phyloP scores from a whole-genome alignment of 495 filamentous ascomycete species.

The Aspergillus egyptiacus region DNA sequence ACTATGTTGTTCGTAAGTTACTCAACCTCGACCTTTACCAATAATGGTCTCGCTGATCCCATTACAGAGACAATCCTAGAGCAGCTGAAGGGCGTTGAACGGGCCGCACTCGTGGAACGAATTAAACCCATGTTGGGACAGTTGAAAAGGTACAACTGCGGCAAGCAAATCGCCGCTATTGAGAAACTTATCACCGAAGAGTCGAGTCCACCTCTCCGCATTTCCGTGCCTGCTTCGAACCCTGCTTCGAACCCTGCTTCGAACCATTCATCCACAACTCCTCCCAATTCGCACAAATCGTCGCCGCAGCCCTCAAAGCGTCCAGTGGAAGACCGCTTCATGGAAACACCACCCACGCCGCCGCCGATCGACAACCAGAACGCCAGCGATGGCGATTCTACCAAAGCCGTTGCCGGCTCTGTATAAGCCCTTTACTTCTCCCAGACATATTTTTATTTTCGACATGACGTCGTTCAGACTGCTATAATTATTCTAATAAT shows the following conservation, averaged over 20 bases:
- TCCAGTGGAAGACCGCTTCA: constrained; percentile 26
- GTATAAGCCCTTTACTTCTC: constrained; percentile 29
- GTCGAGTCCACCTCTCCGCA: constrained; percentile 22
- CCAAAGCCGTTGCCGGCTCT: constrained; percentile 20
- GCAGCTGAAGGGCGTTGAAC: constrained; percentile 59
- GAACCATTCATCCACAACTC: constrained; percentile 34
- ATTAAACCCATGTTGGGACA: constrained; percentile 68
- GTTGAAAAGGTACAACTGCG: constrained; percentile 67
- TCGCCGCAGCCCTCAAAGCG: constrained; percentile 40
- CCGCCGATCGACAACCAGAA: constrained; percentile 38
- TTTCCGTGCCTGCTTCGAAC: constrained; percentile 22
- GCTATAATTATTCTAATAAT: constrained; percentile 31
- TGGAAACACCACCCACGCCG: constrained; percentile 39
- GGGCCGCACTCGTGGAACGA: constrained; percentile 59
- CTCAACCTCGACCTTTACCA: neutral
- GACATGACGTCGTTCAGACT: constrained; percentile 21
- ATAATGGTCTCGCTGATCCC: constrained; percentile 13
- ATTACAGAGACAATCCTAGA: constrained; percentile 69
- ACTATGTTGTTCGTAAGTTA: constrained; percentile 92
- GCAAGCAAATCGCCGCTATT: constrained; percentile 73
- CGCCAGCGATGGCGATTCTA: constrained; percentile 27
- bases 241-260: constrained; percentile 25
- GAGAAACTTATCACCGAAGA: constrained; percentile 57
- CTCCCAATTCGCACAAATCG: constrained; percentile 44
- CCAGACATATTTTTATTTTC: constrained; percentile 34